Percentiles rank a stretch among this genome's conserved stretches.
These are phyloP conservation scores for Verticillium zaregamsianum DNA, from an alignment of 2,329 filamentous ascomycete genomes.

Conservation along the genomic window DNA sequence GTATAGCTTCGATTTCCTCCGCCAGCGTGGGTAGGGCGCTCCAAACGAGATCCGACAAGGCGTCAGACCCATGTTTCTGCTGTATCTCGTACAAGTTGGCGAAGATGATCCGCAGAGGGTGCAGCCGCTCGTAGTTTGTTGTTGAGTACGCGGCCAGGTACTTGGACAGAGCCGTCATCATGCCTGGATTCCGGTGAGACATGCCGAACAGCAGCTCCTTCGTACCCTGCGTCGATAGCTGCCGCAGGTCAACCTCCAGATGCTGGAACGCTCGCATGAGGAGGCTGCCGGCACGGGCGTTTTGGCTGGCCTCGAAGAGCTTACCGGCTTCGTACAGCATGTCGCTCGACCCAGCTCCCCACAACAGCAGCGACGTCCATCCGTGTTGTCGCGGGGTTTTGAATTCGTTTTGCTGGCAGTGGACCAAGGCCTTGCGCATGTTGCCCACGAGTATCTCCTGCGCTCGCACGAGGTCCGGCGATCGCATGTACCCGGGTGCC, in stretches of 20 bases:
- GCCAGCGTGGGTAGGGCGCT: conserved; percentile 35
- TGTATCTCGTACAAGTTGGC: conserved; percentile 38
- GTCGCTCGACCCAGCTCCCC: conserved; percentile 39
- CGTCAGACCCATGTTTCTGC: conserved; percentile 37
- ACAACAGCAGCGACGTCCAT: conserved; percentile 38
- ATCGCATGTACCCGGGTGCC: conserved; percentile 35
- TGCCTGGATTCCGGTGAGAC: conserved; percentile 37
- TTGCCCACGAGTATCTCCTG: conserved; percentile 39
- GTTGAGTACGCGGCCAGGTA: conserved; percentile 39
- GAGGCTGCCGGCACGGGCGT: conserved; percentile 33
- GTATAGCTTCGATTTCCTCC: conserved; percentile 40
- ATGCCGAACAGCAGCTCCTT: conserved; percentile 38
- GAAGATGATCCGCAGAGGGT: conserved; percentile 39
- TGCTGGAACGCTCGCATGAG: conserved; percentile 39
- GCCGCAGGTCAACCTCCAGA: conserved; percentile 36
- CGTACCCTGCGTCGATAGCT: conserved; percentile 37
- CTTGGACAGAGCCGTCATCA: conserved; percentile 42
- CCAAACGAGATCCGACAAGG: conserved; percentile 39
- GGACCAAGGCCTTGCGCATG: conserved; percentile 38
- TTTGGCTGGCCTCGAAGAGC: conserved; percentile 34
- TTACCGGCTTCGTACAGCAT: conserved; percentile 39
- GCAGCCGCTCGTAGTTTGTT: conserved; percentile 37
- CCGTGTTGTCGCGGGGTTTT: conserved; percentile 31
- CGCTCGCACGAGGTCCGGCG: conserved; percentile 37
- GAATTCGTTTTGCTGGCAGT: conserved; percentile 37